Conservation (phyloP, 1,139 yeast genomes). For the Debaryomyces fabryi region DNA sequence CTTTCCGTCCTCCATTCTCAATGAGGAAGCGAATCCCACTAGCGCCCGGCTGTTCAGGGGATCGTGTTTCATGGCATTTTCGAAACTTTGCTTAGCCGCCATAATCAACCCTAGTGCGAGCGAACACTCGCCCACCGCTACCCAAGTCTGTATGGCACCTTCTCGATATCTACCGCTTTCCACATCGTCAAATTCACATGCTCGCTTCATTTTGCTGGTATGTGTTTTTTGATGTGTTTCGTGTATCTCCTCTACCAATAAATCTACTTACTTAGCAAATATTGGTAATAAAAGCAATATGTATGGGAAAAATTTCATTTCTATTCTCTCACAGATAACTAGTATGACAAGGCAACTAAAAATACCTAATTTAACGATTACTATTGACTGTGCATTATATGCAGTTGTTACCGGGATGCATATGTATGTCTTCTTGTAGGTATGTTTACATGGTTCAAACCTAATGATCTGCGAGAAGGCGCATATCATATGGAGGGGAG, state of each 20-base stretch:
- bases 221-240: neutral
- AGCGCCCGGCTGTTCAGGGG: conserved; percentile 46
- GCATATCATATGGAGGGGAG: neutral
- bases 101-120: conserved; percentile 41
- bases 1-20: conserved; percentile 40
- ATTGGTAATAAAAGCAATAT: neutral
- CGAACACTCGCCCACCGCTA: conserved; percentile 55
- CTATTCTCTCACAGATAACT: neutral
- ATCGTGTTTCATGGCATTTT: conserved; percentile 47
- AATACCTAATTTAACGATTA: conserved; percentile 4
- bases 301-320: neutral
- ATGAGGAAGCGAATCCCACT: conserved; percentile 43
- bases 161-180: conserved; percentile 16
- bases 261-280: neutral
- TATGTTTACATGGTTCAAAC: neutral
- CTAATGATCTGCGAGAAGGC: neutral
- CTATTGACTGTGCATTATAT: neutral
- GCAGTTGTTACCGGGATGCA: conserved; percentile 4
- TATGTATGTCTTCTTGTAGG: neutral
- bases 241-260: neutral
- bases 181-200: neutral
- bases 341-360: conserved; percentile 2
- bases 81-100: conserved; percentile 49
- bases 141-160: conserved; percentile 49
- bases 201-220: neutral